phyloP scores from a whole-genome alignment of 495 filamentous ascomycete genomes.

The Delitschia confertaspora region DNA sequence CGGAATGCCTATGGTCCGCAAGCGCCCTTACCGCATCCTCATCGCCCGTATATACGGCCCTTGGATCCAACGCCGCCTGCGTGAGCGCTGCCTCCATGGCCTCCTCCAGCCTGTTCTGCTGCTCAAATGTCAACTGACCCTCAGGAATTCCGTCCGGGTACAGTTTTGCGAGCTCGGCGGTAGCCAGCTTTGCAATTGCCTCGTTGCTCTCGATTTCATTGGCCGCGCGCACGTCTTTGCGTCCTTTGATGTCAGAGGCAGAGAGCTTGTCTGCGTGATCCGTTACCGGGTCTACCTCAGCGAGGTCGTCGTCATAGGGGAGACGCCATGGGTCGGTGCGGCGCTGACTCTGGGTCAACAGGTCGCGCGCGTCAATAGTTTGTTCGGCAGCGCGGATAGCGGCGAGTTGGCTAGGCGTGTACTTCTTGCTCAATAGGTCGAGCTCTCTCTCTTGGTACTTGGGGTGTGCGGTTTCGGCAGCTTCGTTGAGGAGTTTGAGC shows the following conservation, averaged over 20 bases:
- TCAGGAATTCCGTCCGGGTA: conserved; percentile 31
- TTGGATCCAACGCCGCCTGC: conserved; percentile 22
- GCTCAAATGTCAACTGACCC: conserved; percentile 1
- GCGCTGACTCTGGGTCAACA: conserved; percentile 59
- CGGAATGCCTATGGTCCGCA: conserved; percentile 18
- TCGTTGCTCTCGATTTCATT: conserved; percentile 20
- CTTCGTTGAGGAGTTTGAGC: conserved; percentile 23
- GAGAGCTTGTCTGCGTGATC: conserved; percentile 21
- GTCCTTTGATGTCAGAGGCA: conserved; percentile 1
- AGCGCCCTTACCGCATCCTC: conserved; percentile 6
- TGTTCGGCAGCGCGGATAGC: conserved; percentile 80
- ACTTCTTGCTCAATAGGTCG: conserved; percentile 50
- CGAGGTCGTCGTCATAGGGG: conserved; percentile 80
- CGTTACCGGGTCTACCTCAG: conserved; percentile 56
- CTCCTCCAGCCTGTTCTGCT: conserved; percentile 12
- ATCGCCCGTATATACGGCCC: conserved; percentile 7
- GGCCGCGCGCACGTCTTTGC: conserved; percentile 7
- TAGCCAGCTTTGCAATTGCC: conserved; percentile 15
- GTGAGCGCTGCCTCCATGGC: conserved; percentile 12
- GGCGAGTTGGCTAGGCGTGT: conserved; percentile 71
- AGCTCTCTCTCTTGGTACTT: conserved; percentile 63
- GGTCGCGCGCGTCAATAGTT: conserved; percentile 67
- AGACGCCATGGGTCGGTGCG: conserved; percentile 63
- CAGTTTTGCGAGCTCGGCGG: conserved; percentile 48
- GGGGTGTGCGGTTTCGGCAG: conserved; percentile 43